Evolutionary conservation across 306 rosid genomes (phyloP).

Genomic region (Trifolium dubium): DNA sequence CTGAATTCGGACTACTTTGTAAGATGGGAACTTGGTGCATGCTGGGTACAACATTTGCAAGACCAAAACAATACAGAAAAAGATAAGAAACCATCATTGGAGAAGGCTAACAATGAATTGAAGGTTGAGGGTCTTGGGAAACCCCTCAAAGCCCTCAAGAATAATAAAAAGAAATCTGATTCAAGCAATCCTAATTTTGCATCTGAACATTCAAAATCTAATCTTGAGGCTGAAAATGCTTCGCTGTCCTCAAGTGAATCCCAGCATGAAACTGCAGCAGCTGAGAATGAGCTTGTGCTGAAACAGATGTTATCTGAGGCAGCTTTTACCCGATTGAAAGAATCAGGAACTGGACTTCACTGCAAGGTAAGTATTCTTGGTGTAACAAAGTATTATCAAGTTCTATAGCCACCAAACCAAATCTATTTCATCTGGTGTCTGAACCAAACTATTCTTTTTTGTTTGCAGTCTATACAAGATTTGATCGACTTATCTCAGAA

Average conservation of each 20-base stretch:
- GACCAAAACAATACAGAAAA: conserved; percentile 87
- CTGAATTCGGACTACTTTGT: conserved; percentile 59
- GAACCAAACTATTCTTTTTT: conserved; percentile 45
- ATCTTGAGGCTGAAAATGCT: conserved; percentile 59
- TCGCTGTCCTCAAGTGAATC: conserved; percentile 52
- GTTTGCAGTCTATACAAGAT: conserved; percentile 83
- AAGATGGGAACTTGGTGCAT: conserved; percentile 99
- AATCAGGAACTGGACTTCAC: conserved; percentile 92
- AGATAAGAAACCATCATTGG: conserved; percentile 75
- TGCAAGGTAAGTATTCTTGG: conserved; percentile 70
- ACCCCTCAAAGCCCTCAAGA: conserved; percentile 88
- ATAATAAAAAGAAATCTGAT: conserved; percentile 71
- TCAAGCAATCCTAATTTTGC: conserved; percentile 54
- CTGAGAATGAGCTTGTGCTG: conserved; percentile 78
- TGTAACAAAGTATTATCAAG: conserved; percentile 31
- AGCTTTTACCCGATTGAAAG: conserved; percentile 87
- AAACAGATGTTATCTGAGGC: conserved; percentile 66
- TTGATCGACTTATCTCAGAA: conserved; percentile 73
- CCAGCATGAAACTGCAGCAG: conserved; percentile 58
- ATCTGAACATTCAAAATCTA: conserved; percentile 55
- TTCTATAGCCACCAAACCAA: conserved; percentile 38
- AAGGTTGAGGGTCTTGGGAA: conserved; percentile 97
- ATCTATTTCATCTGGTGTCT: conserved; percentile 35
- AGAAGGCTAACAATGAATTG: conserved; percentile 81
- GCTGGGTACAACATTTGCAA: conserved; percentile 99